These are phyloP conservation scores for Termitomyces bulborhizus DNA, from an alignment of 768 basidiomycete genomes.

Conservation along the genomic window DNA sequence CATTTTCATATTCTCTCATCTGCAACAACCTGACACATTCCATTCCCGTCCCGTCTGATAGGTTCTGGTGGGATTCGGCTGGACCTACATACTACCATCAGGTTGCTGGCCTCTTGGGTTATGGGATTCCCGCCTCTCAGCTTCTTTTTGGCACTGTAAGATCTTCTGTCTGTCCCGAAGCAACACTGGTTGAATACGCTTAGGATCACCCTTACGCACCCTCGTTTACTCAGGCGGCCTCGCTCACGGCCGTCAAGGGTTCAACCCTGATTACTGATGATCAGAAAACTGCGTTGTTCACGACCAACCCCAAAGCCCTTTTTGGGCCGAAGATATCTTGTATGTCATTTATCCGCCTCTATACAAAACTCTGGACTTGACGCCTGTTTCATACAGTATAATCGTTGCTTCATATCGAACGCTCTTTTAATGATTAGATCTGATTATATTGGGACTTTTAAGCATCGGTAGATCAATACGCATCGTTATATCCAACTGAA, in stretches of 20 bases:
- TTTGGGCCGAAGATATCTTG: conserved; percentile 14
- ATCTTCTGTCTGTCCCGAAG: background rate
- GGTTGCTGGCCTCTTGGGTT: conserved; percentile 24
- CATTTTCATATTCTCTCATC: background rate
- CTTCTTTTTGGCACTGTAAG: conserved; percentile 29
- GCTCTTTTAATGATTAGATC: background rate
- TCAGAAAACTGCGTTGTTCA: conserved; percentile 14
- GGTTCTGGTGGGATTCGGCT: conserved; percentile 33
- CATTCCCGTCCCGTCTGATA: background rate
- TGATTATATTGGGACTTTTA: background rate
- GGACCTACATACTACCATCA: conserved; percentile 32
- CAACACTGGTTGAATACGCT: background rate
- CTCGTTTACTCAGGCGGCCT: conserved; percentile 14
- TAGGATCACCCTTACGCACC: conserved; percentile 25
- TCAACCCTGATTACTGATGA: conserved; percentile 11
- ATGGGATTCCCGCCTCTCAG: conserved; percentile 24
- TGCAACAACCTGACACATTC: background rate
- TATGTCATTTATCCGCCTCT: background rate
- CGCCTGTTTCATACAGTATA: background rate
- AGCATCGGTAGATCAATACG: background rate
- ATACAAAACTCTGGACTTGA: background rate
- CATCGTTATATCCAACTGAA: background rate
- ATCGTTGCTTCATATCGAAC: background rate
- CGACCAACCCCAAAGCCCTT: conserved; percentile 12
- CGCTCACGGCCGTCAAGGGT: conserved; percentile 12